phyloP scores from a whole-genome alignment of 1,284 basidiomycete species.

The Rugosomyces carneus region DNA sequence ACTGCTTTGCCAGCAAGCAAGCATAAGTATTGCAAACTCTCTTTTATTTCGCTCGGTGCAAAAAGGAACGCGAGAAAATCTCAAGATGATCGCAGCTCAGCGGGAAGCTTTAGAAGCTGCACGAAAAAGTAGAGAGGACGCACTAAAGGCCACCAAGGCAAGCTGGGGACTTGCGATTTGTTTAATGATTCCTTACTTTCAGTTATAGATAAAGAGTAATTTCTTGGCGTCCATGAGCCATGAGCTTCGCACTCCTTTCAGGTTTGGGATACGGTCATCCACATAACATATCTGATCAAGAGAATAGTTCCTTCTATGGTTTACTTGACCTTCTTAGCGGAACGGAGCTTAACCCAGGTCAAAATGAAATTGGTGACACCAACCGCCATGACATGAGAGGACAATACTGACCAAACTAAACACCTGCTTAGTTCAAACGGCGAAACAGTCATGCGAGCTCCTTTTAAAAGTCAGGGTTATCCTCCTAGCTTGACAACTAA shows the following conservation, averaged over 20 bases:
- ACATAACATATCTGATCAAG: background rate
- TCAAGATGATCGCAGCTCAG: constrained; percentile 69
- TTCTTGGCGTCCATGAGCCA: constrained; percentile 73
- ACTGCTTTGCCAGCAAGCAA: constrained; percentile 65
- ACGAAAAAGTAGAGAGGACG: constrained; percentile 61
- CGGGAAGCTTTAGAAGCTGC: constrained; percentile 61
- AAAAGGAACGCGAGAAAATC: constrained; percentile 60
- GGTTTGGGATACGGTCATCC: constrained; percentile 27
- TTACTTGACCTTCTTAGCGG: constrained; percentile 61
- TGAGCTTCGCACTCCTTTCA: constrained; percentile 66
- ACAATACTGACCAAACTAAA: no score
- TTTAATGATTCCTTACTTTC: background rate
- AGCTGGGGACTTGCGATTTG: background rate
- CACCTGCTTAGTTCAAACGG: constrained; percentile 58
- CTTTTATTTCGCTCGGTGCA: constrained; percentile 68
- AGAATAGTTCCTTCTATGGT: constrained; percentile 62
- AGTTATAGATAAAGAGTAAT: constrained; percentile 59
- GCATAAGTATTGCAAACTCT: constrained; percentile 65
- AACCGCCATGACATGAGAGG: constrained; percentile 26
- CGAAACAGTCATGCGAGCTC: constrained; percentile 68
- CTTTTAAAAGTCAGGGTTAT: constrained; percentile 46
- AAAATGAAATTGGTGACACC: constrained; percentile 55
- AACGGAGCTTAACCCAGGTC: constrained; percentile 58
- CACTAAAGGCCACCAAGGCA: constrained; percentile 65
- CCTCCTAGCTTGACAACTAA: background rate